These are phyloP conservation scores for Aspergillus funiculosus DNA, from an alignment of 495 filamentous ascomycete genomes.

Conservation along the genomic window DNA sequence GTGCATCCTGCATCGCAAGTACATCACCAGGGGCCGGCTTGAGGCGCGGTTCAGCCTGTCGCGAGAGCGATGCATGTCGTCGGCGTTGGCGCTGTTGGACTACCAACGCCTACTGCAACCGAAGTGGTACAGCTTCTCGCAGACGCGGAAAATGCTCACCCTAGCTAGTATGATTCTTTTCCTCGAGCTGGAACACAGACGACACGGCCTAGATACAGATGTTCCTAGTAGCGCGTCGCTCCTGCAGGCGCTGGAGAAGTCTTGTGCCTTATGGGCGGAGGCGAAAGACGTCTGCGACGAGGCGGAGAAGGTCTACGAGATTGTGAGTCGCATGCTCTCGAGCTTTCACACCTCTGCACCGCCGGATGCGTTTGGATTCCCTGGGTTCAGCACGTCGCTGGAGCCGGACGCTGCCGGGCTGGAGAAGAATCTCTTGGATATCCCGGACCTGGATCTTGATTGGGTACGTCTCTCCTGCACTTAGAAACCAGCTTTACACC, in stretches of 20 bases:
- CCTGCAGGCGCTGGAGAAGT: neutral
- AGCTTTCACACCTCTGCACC: neutral
- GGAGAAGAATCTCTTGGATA: no score
- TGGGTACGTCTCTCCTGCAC: no score
- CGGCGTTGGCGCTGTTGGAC: slow-evolving; percentile 2
- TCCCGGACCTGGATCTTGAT: no score
- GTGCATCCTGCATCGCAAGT: slow-evolving; percentile 9
- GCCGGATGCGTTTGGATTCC: no score
- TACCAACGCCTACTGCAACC: slow-evolving; percentile 1
- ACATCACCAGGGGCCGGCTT: neutral
- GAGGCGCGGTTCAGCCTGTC: neutral
- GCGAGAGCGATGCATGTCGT: slow-evolving; percentile 5
- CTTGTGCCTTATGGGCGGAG: neutral
- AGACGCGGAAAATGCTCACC: slow-evolving; percentile 7
- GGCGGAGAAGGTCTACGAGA: neutral
- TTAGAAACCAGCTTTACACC: no score
- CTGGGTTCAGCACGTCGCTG: no score
- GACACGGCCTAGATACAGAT: neutral
- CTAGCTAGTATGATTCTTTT: slow-evolving; percentile 5
- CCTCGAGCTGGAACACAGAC: slow-evolving; percentile 7
- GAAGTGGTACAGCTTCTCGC: slow-evolving; percentile 4
- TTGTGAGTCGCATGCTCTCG: neutral
- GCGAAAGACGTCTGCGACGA: neutral
- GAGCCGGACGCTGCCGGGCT: no score
- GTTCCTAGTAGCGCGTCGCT: neutral